Percentiles rank a stretch among this genome's conserved stretches.
These are phyloP conservation scores for Tuber borchii DNA, from an alignment of 495 filamentous ascomycete species.

Conservation along the genomic window DNA sequence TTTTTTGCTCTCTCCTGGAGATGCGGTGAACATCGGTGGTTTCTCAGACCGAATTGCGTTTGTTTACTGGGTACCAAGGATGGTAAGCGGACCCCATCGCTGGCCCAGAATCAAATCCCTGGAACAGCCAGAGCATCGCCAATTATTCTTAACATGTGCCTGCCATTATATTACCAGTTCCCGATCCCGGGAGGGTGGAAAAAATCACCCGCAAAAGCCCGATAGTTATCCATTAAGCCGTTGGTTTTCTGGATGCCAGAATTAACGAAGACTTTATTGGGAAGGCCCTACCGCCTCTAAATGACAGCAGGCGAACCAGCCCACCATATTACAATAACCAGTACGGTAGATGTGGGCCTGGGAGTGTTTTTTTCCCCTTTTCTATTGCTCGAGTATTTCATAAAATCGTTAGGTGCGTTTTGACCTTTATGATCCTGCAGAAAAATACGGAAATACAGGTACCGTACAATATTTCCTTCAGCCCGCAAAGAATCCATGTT, in stretches of 20 bases:
- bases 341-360: neutral
- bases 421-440: conserved; percentile 5
- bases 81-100: neutral
- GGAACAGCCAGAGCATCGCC: neutral
- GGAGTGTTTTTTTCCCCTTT: neutral
- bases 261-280: conserved; percentile 1
- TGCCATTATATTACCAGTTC: neutral
- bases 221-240: neutral
- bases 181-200: neutral
- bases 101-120: neutral
- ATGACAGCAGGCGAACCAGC: neutral
- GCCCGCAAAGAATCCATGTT: neutral
- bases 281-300: neutral
- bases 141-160: neutral
- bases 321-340: neutral
- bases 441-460: neutral
- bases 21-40: neutral
- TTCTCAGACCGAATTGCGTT: neutral
- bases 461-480: neutral
- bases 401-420: neutral
- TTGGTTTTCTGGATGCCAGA: neutral
- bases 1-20: neutral
- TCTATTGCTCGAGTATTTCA: neutral
- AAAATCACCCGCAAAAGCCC: neutral
- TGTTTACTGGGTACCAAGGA: neutral